Base-by-base conservation (phyloP, 148 eudicot species). In the Talinum fruticosum region DNA sequence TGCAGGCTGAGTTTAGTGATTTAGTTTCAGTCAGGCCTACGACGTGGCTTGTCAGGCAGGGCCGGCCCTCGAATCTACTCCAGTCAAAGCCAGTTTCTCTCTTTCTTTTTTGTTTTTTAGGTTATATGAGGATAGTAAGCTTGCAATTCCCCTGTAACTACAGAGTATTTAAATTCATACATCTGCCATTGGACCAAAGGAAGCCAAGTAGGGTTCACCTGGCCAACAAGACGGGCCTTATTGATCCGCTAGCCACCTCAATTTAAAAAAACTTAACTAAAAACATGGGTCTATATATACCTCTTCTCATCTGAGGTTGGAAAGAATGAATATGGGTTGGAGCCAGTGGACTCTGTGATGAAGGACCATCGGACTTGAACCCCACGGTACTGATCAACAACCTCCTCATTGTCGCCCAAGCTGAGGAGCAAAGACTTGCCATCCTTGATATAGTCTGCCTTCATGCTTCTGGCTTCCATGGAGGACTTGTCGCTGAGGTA, bases 371-470 rank as follows among this genome's bases (percentile, higher is more conserved):
- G 77, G 15, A 87, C 76, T 30, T 74, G 80, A 57, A 87, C 80
- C 54, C 89, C 87, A 3, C 79, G 10, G 1, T 73, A 87, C 13
- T 71, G 78, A 54, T 87, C 90, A 32, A 54, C 30, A 28, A 85
- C 78, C 54, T 85, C 90, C 67, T 87, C 85, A 61, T 85, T 44
- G 14, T 87, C 85, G 1, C 84, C 90, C 79, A 87, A 76, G 36
- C 86, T 85, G 10, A 87, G 80, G 4, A 81, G 47, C 13, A 87
- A 69, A 6, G 86, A 71, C 59, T 83, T 71, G 13, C 79, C 61
- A 36, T 81, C 83, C 61, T 29, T 75, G 16, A 79, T n/a, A 64
- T 81, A 68, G 35, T 87, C 76, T 5, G 91, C 89, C 70, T 82
- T 80, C 68, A 88, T 80, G 24, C 82, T 72, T 76, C 44, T 76